phyloP scores from a whole-genome alignment of 2,329 filamentous ascomycete genomes.

The Epicoccum nigrum region DNA sequence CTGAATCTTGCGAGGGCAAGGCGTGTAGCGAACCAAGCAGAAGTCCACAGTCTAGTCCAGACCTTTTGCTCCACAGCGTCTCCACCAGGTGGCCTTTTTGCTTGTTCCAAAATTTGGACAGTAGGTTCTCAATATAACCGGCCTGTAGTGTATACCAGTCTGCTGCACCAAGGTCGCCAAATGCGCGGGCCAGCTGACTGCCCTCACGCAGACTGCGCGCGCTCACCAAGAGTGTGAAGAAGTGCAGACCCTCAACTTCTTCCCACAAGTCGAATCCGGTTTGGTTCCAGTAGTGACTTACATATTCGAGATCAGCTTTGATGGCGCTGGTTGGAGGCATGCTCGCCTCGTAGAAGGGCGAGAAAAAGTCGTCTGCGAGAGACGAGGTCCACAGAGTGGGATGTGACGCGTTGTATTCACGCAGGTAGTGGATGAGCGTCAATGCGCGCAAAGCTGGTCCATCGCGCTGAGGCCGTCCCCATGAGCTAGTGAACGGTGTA shows the following conservation, averaged over 20 bases:
- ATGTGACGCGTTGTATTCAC: slow-evolving; percentile 49
- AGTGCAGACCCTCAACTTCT: slow-evolving; percentile 52
- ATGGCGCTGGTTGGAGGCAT: slow-evolving; percentile 49
- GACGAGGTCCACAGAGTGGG: slow-evolving; percentile 43
- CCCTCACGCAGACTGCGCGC: slow-evolving; percentile 46
- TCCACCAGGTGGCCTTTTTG: slow-evolving; percentile 46
- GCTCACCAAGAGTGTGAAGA: slow-evolving; percentile 51
- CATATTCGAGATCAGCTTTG: slow-evolving; percentile 55
- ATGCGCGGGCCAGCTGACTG: slow-evolving; percentile 39
- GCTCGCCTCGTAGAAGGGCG: slow-evolving; percentile 45
- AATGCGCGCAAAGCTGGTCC: slow-evolving; percentile 52
- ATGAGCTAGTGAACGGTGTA: slow-evolving; percentile 45
- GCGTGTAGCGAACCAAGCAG: slow-evolving; percentile 49
- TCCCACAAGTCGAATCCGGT: slow-evolving; percentile 55
- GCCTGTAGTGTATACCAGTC: slow-evolving; percentile 50
- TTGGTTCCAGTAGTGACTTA: slow-evolving; percentile 51
- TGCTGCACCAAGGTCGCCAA: slow-evolving; percentile 47
- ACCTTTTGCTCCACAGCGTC: slow-evolving; percentile 42
- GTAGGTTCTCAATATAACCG: slow-evolving; percentile 38
- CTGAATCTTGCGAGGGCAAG: slow-evolving; percentile 23
- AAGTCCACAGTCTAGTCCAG: slow-evolving; percentile 48
- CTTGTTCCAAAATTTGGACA: slow-evolving; percentile 47
- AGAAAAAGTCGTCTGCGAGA: slow-evolving; percentile 38
- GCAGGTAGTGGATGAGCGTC: slow-evolving; percentile 51
- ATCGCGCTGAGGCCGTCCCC: slow-evolving; percentile 54